Evolutionary conservation across 2,329 filamentous ascomycete genomes (phyloP), one percentile per base, ranked within the genome.

Genomic region (Beauveria sp.): DNA sequence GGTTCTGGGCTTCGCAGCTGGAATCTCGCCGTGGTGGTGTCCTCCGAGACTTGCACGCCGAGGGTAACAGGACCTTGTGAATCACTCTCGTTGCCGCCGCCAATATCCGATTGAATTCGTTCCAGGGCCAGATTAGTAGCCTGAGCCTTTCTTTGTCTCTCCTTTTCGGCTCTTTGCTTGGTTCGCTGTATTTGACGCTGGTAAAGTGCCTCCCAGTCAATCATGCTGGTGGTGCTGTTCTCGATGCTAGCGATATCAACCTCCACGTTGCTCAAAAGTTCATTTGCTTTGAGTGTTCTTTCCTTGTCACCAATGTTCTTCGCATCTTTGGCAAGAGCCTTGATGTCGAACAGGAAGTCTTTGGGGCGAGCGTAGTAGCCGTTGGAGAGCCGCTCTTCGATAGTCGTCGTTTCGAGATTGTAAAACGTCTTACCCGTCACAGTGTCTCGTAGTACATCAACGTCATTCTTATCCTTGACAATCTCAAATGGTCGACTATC

Each of bases 321-420:
- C 12, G 92, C 87, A 75, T 99, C 94, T 71, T 91, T 93, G 24
- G 88, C 88, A 5, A 99, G 78, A 41, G 87, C 84, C 71, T 88
- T 90, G 68, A 97, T 90, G 71, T 99, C 94, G 46, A 87, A 86
- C 55, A 96, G 76, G 70, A 97, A 99, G 71, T 97, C 93, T 67
- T 88, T 88, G 0, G 92, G 91, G 12, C 92, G 86, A 67, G 92
- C 91, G 74, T 99, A 99, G 75, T 91, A 99, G 5, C 94, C 94
- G 71, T 99, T 97, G 5, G 92, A 96, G 40, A 99, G 79, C n/a
- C 94, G 87, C 71, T 96, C 92, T 76, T 99, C 94, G 58, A 99
- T 97, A 1, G 89, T 93, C 3, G 88, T 88, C 12, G 93, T 90
- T 70, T 97, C 92, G 51, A 99, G 79, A 67, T 99, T 99, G 78